Evolutionary conservation across 1,284 basidiomycete species (phyloP).

Genomic region (Entoloma clypeatum): DNA sequence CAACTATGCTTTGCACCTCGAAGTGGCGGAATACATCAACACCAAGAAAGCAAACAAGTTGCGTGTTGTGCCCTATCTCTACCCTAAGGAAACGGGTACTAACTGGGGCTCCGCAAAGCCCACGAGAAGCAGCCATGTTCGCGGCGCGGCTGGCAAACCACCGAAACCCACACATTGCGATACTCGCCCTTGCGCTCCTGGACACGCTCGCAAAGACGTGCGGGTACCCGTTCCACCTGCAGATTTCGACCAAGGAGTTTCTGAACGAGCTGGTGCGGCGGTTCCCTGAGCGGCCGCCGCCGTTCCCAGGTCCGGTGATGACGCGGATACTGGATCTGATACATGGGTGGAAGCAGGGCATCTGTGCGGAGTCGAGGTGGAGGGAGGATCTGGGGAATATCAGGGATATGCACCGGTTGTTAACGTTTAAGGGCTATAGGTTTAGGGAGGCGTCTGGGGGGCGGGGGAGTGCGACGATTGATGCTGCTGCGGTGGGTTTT

Average conservation of each 20-base stretch:
- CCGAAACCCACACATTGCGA: constrained; percentile 85
- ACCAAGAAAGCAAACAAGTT: constrained; percentile 96
- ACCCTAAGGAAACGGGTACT: constrained; percentile 3
- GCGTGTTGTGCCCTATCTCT: constrained; percentile 28
- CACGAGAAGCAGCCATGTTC: constrained; percentile 86
- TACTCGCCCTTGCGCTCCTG: constrained; percentile 80
- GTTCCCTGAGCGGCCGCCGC: constrained; percentile 96
- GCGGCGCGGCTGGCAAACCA: constrained; percentile 83
- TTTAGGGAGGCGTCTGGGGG: constrained; percentile 67
- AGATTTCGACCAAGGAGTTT: constrained; percentile 98
- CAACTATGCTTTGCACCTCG: constrained; percentile 90
- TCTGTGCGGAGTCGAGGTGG: constrained; percentile 88
- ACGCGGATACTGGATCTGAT: constrained; percentile 91
- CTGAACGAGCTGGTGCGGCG: constrained; percentile 97
- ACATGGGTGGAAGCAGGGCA: constrained; percentile 92
- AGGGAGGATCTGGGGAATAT: constrained; percentile 98
- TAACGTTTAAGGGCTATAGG: constrained; percentile 95
- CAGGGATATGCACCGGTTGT: constrained; percentile 93
- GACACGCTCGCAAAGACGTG: constrained; percentile 95
- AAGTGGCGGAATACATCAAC: constrained; percentile 92
- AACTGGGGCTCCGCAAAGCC: constrained; percentile 39
- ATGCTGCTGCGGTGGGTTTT: constrained; percentile 46
- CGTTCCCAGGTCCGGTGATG: constrained; percentile 94
- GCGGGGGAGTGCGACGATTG: constrained; percentile 36
- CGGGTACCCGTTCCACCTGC: constrained; percentile 96